Evolutionary conservation across 1,284 basidiomycete genomes (phyloP).

Genomic region (Chalciporus piperatoides): DNA sequence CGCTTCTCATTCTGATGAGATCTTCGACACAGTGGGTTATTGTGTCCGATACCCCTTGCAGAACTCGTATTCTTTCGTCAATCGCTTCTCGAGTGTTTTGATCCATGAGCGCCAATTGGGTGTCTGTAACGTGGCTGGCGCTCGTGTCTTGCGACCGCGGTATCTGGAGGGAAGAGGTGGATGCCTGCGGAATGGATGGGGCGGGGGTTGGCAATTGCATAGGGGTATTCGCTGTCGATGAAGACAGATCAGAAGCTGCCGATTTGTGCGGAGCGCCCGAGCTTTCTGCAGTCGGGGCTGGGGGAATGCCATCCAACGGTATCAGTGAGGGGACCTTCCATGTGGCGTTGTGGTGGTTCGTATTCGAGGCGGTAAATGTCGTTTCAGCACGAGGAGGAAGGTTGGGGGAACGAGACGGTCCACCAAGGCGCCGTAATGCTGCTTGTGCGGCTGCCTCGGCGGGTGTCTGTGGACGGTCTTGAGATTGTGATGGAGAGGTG

Average conservation of each 20-base stretch:
- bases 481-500: conserved; percentile 16
- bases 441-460: conserved; percentile 46
- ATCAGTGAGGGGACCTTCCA: conserved; percentile 46
- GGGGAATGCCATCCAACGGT: conserved; percentile 43
- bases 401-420: conserved; percentile 6
- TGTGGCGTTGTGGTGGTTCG: conserved; percentile 16
- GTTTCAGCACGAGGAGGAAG: conserved; percentile 9
- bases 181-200: not conserved
- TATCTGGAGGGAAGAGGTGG: not conserved
- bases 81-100: conserved; percentile 71
- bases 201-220: not conserved
- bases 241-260: not conserved
- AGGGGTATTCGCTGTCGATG: not conserved
- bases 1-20: conserved; percentile 68
- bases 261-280: conserved; percentile 7
- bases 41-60: conserved; percentile 70
- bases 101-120: conserved; percentile 60
- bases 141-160: conserved; percentile 13
- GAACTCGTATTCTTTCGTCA: conserved; percentile 72
- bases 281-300: conserved; percentile 2
- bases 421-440: conserved; percentile 37
- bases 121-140: conserved; percentile 47
- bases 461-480: conserved; percentile 26
- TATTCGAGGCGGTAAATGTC: conserved; percentile 6
- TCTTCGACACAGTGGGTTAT: conserved; percentile 74